Conservation (phyloP, 2,329 filamentous ascomycete genomes). For the Daldinia eschscholtzii region DNA sequence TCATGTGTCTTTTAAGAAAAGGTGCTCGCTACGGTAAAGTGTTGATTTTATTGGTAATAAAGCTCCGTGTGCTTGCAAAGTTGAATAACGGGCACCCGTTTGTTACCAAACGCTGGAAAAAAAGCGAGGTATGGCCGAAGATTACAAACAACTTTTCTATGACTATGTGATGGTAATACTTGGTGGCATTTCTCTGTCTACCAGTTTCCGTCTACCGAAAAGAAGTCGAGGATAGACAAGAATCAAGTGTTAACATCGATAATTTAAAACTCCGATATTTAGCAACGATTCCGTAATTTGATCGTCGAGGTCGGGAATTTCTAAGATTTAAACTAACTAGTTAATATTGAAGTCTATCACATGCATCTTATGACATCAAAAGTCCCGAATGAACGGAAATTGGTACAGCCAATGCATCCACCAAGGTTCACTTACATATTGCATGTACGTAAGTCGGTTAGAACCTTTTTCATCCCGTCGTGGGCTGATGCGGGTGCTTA, state of each 20-base stretch:
- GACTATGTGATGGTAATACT: neutral
- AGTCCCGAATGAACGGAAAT: neutral
- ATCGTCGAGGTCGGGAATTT: neutral
- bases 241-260: neutral
- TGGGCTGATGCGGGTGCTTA: conserved; percentile 5
- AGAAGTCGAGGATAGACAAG: neutral
- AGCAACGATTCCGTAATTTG: neutral
- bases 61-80: no score
- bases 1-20: neutral
- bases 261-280: neutral
- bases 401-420: conserved; percentile 2
- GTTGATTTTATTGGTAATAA: neutral
- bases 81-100: no score
- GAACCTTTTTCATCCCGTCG: conserved; percentile 1
- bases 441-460: conserved; percentile 4
- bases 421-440: neutral
- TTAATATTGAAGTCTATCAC: neutral
- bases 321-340: neutral
- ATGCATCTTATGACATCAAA: conserved; percentile 12
- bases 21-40: neutral
- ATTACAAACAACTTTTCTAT: neutral
- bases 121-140: no score
- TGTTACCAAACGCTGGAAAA: no score
- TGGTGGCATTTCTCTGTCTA: neutral
- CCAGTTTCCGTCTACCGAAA: neutral